phyloP scores from a whole-genome alignment of 78 protist species.

The Dictyostelium brefeldianum region DNA sequence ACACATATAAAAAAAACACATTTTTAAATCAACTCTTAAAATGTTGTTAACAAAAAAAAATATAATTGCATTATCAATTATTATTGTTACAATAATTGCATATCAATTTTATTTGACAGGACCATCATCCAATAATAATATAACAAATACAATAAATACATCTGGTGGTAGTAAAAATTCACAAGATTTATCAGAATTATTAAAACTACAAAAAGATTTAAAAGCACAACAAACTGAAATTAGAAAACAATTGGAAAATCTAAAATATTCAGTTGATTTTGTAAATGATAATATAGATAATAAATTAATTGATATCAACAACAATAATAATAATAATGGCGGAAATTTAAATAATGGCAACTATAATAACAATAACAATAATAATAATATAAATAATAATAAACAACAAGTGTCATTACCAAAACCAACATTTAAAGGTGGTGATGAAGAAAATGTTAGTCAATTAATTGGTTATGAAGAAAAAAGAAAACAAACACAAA shows the following conservation, averaged over 20 bases:
- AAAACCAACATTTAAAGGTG: background rate
- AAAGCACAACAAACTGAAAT: slow-evolving; percentile 13
- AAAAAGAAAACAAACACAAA: background rate
- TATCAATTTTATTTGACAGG: slow-evolving; percentile 45
- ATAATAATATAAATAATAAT: background rate
- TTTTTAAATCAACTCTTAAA: background rate
- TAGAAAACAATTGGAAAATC: background rate
- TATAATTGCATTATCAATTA: background rate
- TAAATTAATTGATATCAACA: background rate
- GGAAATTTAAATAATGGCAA: background rate
- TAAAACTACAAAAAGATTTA: slow-evolving; percentile 13
- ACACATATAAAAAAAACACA: too few species aligned
- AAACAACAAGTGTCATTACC: background rate
- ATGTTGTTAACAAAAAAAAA: slow-evolving; percentile 3
- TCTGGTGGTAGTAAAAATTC: background rate
- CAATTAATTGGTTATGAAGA: background rate
- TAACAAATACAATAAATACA: background rate
- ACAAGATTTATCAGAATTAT: background rate
- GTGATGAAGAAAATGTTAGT: background rate
- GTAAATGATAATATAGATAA: background rate
- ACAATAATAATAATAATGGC: background rate
- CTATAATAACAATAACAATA: background rate
- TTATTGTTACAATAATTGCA: background rate
- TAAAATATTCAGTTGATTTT: background rate
- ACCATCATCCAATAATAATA: background rate